These are phyloP conservation scores for Pichia occidentalis DNA, from an alignment of 805 yeast species.

Conservation along the genomic window DNA sequence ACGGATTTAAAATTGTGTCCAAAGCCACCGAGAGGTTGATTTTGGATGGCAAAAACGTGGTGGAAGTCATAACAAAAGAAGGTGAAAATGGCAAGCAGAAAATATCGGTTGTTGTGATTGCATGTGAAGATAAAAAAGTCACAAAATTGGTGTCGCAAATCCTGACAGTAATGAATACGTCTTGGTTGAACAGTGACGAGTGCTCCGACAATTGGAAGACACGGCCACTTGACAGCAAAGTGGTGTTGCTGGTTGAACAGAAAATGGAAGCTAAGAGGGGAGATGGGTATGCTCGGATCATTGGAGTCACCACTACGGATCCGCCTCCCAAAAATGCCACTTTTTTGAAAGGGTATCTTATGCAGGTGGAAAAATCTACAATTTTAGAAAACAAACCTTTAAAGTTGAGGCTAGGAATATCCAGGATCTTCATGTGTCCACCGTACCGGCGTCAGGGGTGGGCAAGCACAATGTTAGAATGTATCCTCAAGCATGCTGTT, in stretches of 20 bases:
- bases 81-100: not conserved
- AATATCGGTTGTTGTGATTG: not conserved
- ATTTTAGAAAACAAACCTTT: not conserved
- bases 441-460: slow-evolving; percentile 42
- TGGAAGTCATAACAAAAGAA: not conserved
- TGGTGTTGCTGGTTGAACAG: not conserved
- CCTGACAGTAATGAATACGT: slow-evolving; percentile 1
- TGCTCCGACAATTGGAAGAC: slow-evolving; percentile 2
- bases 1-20: not conserved
- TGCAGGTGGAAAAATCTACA: slow-evolving; percentile 1
- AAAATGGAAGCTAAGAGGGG: not conserved
- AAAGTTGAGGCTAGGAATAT: slow-evolving; percentile 35
- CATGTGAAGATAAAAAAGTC: slow-evolving; percentile 2
- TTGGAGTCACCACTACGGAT: slow-evolving; percentile 7
- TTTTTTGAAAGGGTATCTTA: not conserved
- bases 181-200: slow-evolving; percentile 5
- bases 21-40: not conserved
- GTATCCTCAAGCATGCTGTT: slow-evolving; percentile 37
- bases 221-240: slow-evolving; percentile 1
- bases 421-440: slow-evolving; percentile 39
- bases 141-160: not conserved
- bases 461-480: slow-evolving; percentile 38
- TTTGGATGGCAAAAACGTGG: not conserved
- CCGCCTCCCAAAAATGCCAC: not conserved
- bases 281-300: no score